Evolutionary conservation across 2,329 filamentous ascomycete genomes (phyloP), one percentile per base, ranked within the genome.

Genomic region (Penicillium sp.): DNA sequence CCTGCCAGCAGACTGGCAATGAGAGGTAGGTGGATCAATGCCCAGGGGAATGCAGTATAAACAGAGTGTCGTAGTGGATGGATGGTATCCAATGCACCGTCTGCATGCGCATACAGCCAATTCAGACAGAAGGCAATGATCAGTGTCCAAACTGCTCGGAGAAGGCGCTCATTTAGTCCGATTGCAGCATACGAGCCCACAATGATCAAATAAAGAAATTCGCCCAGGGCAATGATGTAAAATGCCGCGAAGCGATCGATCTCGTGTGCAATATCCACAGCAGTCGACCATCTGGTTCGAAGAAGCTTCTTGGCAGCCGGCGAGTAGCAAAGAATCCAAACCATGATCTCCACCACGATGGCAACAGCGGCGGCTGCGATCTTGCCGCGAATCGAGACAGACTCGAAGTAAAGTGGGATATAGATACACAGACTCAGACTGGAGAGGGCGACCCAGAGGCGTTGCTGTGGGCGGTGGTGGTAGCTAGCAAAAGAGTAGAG

Each of bases 171-270:
- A 22, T 77, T 79, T 41, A 80, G 65, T 0, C 78, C 78, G 13
- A 75, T 66, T 7, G 75, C 78, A 1, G 78, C 76, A 41, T 77
- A 76, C 27, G 75, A 74, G 4, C 76, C 77, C 10, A 80, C 77
- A 36, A 81, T 70, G 44, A 80, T 77, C 53, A 73, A 73, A 55
- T 79, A 80, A 14, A 80, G 68, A 56, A 80, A 81, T 55, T 81
- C 79, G 48, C 77, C 79, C 0, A 81, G 72, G n/a, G 78, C 78
- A 51, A 81, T 80, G 56, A 81, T 81, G 63, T 77, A 80, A 56
- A 81, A 81, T 13, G 77, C 78, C 0, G 77, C 77, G 65, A 79
- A 77, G 9, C 79, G 75, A 56, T 81, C 79, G 32, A 80, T 71
- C 58, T 81, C 78, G 55, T 81, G 79, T 10, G 74, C 70, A 48